A percentile compares a stretch with the other conserved stretches of the same genome.
Evolutionary conservation across 305 asterid genomes (phyloP).

Genomic region (Coffea humblotiana): DNA sequence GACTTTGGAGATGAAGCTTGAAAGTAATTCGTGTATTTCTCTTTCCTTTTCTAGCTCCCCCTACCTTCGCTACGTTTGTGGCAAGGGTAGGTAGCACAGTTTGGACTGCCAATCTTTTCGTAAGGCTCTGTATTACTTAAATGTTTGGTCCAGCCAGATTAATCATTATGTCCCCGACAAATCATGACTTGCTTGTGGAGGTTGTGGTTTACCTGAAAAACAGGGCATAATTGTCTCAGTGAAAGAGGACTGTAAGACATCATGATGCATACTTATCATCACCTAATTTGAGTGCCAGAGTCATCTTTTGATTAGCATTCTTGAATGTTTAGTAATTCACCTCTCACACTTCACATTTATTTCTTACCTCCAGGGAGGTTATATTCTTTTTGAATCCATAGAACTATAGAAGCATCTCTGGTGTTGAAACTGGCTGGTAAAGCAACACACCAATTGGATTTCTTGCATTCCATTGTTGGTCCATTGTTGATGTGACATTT

Average conservation of each 20-base stretch:
- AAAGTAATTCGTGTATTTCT: neutral
- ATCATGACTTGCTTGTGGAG: neutral
- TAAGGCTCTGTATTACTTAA: neutral
- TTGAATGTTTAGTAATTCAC: neutral
- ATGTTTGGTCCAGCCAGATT: neutral
- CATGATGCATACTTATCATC: neutral
- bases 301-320: neutral
- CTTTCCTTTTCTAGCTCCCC: neutral
- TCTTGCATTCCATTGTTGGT: neutral
- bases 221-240: neutral
- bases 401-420: slow-evolving; percentile 6
- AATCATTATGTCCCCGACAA: neutral
- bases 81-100: neutral
- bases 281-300: neutral
- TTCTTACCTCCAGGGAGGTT: neutral
- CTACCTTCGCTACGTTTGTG: neutral
- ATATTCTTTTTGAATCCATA: neutral
- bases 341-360: neutral
- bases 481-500: neutral
- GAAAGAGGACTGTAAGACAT: neutral
- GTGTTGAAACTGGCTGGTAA: slow-evolving; percentile 1
- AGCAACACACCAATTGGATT: neutral
- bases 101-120: neutral
- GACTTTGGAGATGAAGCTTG: neutral
- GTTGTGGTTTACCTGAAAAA: neutral